Evolutionary conservation across 164 flowering plant species (phyloP).

Genomic region (Magnolia kwangsiensis): DNA sequence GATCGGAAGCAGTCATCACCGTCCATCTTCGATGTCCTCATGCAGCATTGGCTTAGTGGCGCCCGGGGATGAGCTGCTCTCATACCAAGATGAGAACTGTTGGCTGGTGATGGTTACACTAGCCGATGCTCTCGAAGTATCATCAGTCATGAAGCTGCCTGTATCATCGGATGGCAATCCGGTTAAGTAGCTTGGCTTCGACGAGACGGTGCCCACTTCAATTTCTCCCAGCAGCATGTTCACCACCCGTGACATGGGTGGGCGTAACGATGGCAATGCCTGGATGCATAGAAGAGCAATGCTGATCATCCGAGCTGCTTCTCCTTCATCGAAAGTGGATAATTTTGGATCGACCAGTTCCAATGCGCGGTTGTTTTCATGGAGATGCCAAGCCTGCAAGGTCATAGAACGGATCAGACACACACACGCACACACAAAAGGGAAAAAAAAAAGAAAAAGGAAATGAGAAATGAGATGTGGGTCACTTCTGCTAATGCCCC

Average conservation of each 20-base stretch:
- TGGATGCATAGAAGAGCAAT: constrained; percentile 62
- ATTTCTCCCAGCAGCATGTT: constrained; percentile 62
- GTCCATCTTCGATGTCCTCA: constrained; percentile 17
- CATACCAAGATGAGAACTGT: constrained; percentile 10
- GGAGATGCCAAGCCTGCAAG: constrained; percentile 51
- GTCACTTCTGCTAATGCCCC: too few species aligned
- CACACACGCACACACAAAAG: too few species aligned
- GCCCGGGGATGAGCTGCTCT: constrained; percentile 9
- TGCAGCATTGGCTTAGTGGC: constrained; percentile 12
- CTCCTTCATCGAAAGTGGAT: constrained; percentile 31
- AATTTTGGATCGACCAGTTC: constrained; percentile 47
- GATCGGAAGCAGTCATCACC: constrained; percentile 6
- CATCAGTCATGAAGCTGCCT: constrained; percentile 17
- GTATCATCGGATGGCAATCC: constrained; percentile 15
- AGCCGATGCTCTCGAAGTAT: too few species aligned
- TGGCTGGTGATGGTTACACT: constrained; percentile 6
- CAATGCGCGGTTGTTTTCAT: constrained; percentile 29
- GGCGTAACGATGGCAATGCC: constrained; percentile 51
- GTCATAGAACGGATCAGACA: neutral
- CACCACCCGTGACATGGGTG: constrained; percentile 59
- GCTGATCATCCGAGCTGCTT: constrained; percentile 41
- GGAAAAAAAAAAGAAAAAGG: too few species aligned
- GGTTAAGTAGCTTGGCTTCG: constrained; percentile 29
- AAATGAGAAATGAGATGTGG: too few species aligned
- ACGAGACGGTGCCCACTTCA: constrained; percentile 38